Base-by-base conservation (phyloP, 257 asterid species). In the Scutellaria minor region DNA sequence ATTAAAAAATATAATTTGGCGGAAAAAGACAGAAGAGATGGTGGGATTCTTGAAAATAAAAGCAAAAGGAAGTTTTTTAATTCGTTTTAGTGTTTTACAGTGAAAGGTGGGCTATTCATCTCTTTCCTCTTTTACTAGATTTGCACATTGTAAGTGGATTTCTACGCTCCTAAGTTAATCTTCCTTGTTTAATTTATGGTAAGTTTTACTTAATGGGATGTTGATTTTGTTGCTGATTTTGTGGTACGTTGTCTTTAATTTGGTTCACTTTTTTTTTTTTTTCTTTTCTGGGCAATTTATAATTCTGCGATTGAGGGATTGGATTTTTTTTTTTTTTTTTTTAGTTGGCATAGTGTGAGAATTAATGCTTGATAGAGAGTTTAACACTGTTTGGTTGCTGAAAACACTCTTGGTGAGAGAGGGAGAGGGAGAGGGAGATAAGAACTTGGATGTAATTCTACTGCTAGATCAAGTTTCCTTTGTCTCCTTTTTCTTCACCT, bases 21-120 rank as follows among this genome's bases (percentile, higher is more conserved):
- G 61, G 57, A 62, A 73, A 40, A 68, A 64, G 76, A 68, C 55
- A 11, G 73, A 76, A 68, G 52, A 18, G 56, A 31, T 9, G 63
- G 52, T 72, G 77, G 77, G 82, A 27, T 69, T 73, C 77, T 66
- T 70, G 71, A 65, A 62, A 37, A 68, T 18, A 65, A 73, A 74
- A 74, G 80, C 44, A 22, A 66, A 71, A 71, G 74, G 52, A 62
- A 45, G 50, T 53, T 71, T 69, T 39, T 66, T 20, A 69, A 53
- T 72, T 63, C 64, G 15, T 45, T 60, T 18, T 18, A 18, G 18
- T 18, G 18, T 18, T 18, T 7, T 18, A 35, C 71, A 5, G 27
- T 11, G 74, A 41, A 64, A 68, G 47, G 35, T 40, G 50, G 75
- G 58, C 45, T 61, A 71, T 47, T 27, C 51, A 6, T 31, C 48